Evolutionary conservation across 345 rosid genomes (phyloP).

Genomic region (Hypericum androsaemum): DNA sequence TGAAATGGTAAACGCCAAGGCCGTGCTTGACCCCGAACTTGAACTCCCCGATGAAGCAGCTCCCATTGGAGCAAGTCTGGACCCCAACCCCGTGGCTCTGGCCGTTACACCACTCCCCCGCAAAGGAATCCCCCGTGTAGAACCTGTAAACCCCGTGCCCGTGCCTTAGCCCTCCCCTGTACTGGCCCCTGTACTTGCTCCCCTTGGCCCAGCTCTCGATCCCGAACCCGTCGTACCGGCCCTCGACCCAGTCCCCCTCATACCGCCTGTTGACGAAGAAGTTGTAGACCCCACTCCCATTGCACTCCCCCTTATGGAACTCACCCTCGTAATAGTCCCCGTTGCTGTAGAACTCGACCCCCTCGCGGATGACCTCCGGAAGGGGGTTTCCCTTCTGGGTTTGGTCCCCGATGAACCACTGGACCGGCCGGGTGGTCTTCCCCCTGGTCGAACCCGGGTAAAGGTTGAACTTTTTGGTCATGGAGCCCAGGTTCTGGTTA

Average conservation of each 20-base stretch:
- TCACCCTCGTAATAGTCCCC: conserved; percentile 95
- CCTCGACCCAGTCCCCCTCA: too few relatives aligned
- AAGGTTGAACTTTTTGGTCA: conserved; percentile 32
- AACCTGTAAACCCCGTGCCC: conserved; percentile 76
- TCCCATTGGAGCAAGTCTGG: conserved; percentile 81
- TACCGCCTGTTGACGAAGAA: too few relatives aligned
- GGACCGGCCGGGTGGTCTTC: conserved; percentile 52
- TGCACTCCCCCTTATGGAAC: conserved; percentile 67
- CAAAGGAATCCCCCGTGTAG: conserved; percentile 81
- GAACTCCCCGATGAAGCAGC: conserved; percentile 74
- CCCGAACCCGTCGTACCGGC: conserved; percentile 82
- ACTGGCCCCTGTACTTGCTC: conserved; percentile 81
- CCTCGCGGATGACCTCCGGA: too few relatives aligned
- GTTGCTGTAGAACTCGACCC: conserved; percentile 72
- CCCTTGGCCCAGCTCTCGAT: conserved; percentile 94
- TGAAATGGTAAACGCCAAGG: conserved; percentile 83
- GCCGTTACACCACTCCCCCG: conserved; percentile 91
- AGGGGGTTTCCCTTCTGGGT: not conserved
- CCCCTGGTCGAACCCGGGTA: conserved; percentile 26
- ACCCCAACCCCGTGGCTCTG: conserved; percentile 90
- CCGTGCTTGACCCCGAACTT: conserved; percentile 90
- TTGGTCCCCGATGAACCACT: conserved; percentile 79
- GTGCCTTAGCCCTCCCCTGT: conserved; percentile 69
- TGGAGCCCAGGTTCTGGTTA: conserved; percentile 30
- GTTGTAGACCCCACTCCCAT: too few relatives aligned